Evolutionary conservation across 768 basidiomycete genomes (phyloP).

Genomic region (Rhizopogon vesiculosus): DNA sequence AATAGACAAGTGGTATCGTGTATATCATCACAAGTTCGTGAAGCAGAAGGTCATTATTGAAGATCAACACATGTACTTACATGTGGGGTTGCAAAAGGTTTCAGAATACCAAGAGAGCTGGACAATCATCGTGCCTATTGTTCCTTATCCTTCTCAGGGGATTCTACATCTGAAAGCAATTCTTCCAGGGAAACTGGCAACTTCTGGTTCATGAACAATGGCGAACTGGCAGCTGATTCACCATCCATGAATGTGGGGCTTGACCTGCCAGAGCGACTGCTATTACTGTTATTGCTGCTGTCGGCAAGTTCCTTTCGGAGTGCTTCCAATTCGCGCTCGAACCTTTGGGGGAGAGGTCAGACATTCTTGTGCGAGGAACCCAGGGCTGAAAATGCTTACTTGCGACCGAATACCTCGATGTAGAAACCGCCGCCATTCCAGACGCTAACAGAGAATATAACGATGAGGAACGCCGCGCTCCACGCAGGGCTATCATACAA

Average conservation of each 20-base stretch:
- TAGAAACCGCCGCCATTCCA: constrained; percentile 98
- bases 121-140: constrained; percentile 7
- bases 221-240: constrained; percentile 34
- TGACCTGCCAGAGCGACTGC: constrained; percentile 45
- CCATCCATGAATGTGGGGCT: constrained; percentile 48
- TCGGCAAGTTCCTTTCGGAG: constrained; percentile 88
- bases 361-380: background rate
- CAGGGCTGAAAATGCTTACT: constrained; percentile 48
- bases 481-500: constrained; percentile 77
- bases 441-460: constrained; percentile 81
- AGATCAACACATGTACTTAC: background rate
- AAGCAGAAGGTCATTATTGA: constrained; percentile 12
- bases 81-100: constrained; percentile 3
- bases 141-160: constrained; percentile 26
- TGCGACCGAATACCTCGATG: constrained; percentile 94
- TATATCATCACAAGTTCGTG: constrained; percentile 5
- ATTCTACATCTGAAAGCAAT: constrained; percentile 7
- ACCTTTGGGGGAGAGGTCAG: constrained; percentile 41
- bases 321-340: constrained; percentile 88
- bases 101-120: background rate
- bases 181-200: constrained; percentile 18
- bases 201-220: constrained; percentile 16
- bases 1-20: constrained; percentile 5
- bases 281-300: constrained; percentile 21
- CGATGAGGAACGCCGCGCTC: constrained; percentile 73